phyloP scores from a whole-genome alignment of 768 basidiomycete species.

The Crucibulum laeve region DNA sequence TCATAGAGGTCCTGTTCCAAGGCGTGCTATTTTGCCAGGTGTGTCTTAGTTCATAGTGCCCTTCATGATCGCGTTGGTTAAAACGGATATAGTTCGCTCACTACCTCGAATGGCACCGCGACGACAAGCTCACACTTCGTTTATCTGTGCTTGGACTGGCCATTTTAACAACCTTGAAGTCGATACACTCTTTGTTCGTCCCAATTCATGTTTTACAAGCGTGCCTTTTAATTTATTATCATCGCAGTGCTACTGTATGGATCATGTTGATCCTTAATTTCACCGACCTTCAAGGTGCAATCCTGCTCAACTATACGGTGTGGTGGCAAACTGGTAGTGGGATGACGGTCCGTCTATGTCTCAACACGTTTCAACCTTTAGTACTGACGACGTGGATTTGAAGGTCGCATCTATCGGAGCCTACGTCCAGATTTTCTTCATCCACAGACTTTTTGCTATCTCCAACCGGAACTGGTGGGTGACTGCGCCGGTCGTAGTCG shows the following conservation, averaged over 20 bases:
- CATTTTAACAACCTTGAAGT: slow-evolving; percentile 22
- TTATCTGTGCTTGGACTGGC: slow-evolving; percentile 18
- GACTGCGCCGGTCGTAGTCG: slow-evolving; percentile 13
- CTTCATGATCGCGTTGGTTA: not conserved
- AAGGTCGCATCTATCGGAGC: slow-evolving; percentile 26
- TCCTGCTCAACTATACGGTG: slow-evolving; percentile 21
- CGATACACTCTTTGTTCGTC: slow-evolving; percentile 26
- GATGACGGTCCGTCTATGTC: slow-evolving; percentile 18
- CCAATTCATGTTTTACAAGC: not conserved
- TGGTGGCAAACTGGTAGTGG: slow-evolving; percentile 28
- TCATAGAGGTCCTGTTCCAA: slow-evolving; percentile 23
- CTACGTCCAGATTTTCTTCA: slow-evolving; percentile 28
- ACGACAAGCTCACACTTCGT: slow-evolving; percentile 15
- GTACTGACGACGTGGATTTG: not conserved
- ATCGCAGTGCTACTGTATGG: slow-evolving; percentile 24
- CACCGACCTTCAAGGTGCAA: slow-evolving; percentile 21
- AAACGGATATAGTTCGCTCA: slow-evolving; percentile 16
- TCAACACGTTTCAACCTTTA: not conserved
- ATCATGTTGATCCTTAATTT: slow-evolving; percentile 22
- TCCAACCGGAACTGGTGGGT: slow-evolving; percentile 16
- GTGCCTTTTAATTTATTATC: not conserved
- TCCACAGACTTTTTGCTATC: slow-evolving; percentile 23
- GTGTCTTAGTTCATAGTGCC: slow-evolving; percentile 2
- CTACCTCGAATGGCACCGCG: slow-evolving; percentile 18
- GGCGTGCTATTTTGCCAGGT: slow-evolving; percentile 26